Conservation (phyloP, 2,329 filamentous ascomycete genomes). For the Chaetomiaceae sp. region DNA sequence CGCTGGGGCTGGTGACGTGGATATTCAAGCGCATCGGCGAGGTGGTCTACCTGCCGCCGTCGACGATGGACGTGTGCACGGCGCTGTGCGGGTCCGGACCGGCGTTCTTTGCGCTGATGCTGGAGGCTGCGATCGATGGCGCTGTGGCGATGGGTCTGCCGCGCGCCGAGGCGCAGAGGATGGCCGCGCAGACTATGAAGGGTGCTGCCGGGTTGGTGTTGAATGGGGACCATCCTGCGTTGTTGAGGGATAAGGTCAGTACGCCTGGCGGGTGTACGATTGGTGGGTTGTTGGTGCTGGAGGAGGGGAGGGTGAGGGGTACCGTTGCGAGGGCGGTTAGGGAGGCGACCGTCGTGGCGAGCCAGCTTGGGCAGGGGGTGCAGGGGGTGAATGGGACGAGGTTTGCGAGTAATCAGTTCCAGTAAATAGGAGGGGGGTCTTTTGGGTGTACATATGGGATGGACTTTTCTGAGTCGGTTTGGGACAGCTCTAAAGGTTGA, state of each 20-base stretch:
- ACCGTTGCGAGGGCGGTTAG: constrained; percentile 63
- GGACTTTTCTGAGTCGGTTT: not conserved
- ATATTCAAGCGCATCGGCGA: constrained; percentile 73
- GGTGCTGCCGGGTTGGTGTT: constrained; percentile 67
- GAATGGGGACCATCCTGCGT: constrained; percentile 68
- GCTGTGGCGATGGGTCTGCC: constrained; percentile 76
- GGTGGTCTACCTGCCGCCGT: constrained; percentile 62
- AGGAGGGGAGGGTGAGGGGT: constrained; percentile 67
- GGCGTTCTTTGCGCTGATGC: constrained; percentile 70
- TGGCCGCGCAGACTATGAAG: constrained; percentile 76
- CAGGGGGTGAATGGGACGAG: constrained; percentile 47
- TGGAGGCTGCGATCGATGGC: constrained; percentile 72
- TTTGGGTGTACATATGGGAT: not conserved
- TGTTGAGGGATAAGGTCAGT: constrained; percentile 70
- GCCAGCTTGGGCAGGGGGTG: constrained; percentile 56
- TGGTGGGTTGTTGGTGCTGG: constrained; percentile 65
- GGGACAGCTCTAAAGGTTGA: not conserved
- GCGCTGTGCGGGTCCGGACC: constrained; percentile 71
- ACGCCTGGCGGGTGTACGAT: constrained; percentile 78
- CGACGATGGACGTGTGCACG: constrained; percentile 68
- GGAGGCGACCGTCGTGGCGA: constrained; percentile 66
- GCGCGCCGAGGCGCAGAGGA: constrained; percentile 65
- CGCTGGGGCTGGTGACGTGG: constrained; percentile 61
- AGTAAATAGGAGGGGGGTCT: constrained; percentile 3
- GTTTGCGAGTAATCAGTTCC: constrained; percentile 25